Percentiles rank a stretch among this genome's conserved stretches.
These are phyloP conservation scores for Linanthus parryae DNA, from an alignment of 148 eudicot genomes.

Conservation along the genomic window DNA sequence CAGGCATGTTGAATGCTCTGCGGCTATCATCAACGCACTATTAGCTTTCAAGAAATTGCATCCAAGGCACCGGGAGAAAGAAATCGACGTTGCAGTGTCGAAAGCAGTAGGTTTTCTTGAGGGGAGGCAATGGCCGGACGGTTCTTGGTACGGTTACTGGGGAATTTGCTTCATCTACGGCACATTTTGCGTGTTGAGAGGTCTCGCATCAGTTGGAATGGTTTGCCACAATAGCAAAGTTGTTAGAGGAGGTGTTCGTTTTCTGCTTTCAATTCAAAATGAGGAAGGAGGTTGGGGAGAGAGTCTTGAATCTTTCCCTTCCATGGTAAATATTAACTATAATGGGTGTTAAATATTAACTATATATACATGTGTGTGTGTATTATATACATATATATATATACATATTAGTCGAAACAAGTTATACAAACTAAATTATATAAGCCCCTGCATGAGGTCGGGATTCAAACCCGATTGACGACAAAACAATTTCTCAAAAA, in stretches of 20 bases:
- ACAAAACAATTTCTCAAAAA: too few relatives aligned
- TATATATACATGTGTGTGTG: too few relatives aligned
- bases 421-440: too few relatives aligned
- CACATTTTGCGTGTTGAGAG: conserved; percentile 34
- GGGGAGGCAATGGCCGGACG: conserved; percentile 31
- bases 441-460: too few relatives aligned
- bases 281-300: conserved; percentile 58
- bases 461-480: too few relatives aligned
- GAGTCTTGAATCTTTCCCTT: conserved; percentile 36
- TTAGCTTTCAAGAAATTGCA: conserved; percentile 23
- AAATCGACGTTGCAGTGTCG: conserved; percentile 27
- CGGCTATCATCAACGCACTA: conserved; percentile 34
- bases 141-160: conserved; percentile 57
- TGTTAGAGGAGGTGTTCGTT: conserved; percentile 28
- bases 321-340: conserved; percentile 26
- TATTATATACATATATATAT: too few relatives aligned
- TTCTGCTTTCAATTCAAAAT: conserved; percentile 28
- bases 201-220: conserved; percentile 30
- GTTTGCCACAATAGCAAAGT: conserved; percentile 28
- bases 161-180: conserved; percentile 47
- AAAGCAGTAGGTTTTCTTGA: conserved; percentile 32
- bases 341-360: too few relatives aligned
- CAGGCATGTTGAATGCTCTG: conserved; percentile 39
- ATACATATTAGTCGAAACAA: too few relatives aligned
- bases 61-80: conserved; percentile 30